These are phyloP conservation scores for Pontederia crassipes DNA, from an alignment of 176 grass and related monocot species.

Conservation along the genomic window DNA sequence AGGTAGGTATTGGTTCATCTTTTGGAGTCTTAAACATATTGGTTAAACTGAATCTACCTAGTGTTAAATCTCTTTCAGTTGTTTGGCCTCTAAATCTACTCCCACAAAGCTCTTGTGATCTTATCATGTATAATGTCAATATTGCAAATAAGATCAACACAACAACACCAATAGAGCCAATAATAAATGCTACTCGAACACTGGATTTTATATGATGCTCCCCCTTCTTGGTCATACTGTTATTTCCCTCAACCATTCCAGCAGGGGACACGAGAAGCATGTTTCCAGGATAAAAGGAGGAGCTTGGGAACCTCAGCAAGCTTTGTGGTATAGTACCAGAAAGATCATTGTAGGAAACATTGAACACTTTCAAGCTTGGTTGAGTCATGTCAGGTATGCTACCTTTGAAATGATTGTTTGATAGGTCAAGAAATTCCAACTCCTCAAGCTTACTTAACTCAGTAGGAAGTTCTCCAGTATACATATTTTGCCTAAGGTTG, in stretches of 20 bases:
- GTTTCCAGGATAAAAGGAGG: conserved; percentile 86
- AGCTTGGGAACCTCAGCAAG: conserved; percentile 61
- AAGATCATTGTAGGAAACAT: conserved; percentile 81
- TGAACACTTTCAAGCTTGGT: conserved; percentile 46
- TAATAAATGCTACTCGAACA: conserved; percentile 55
- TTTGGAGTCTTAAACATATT: conserved; percentile 49
- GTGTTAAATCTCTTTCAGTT: conserved; percentile 60
- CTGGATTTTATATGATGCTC: conserved; percentile 40
- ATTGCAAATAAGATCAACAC: conserved; percentile 62
- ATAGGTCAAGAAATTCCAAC: conserved; percentile 75
- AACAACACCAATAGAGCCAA: conserved; percentile 63
- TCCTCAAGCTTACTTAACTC: conserved; percentile 59
- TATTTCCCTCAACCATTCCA: conserved; percentile 44
- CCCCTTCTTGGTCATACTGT: conserved; percentile 14
- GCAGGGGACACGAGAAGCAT: conserved; percentile 56
- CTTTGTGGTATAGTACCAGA: conserved; percentile 66
- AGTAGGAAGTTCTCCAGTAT: conserved; percentile 70
- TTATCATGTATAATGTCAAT: conserved; percentile 61
- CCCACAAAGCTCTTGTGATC: conserved; percentile 76
- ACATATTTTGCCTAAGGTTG: conserved; percentile 54
- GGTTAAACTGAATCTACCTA: conserved; percentile 43
- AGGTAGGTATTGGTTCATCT: conserved; percentile 64
- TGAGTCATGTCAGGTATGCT: conserved; percentile 73
- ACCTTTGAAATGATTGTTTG: conserved; percentile 68
- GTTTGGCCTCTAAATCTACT: conserved; percentile 41